These are phyloP conservation scores for Coemansia sp. DNA, from an alignment of 192 early-diverging fungal genomes.

Conservation along the genomic window DNA sequence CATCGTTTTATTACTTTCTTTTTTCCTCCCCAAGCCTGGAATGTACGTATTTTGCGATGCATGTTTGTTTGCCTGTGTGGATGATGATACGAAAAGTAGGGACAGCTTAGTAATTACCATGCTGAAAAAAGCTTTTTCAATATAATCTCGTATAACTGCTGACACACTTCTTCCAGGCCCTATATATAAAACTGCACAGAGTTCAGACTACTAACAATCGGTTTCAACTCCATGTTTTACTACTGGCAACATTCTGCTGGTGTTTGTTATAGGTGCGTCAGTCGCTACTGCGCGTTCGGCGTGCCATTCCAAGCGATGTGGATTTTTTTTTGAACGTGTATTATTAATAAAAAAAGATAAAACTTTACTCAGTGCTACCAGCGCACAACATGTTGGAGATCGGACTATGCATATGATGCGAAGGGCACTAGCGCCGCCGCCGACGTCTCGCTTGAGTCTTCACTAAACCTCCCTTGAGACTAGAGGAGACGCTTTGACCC, in stretches of 20 bases:
- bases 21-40: neutral
- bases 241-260: conserved; percentile 1
- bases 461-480: conserved; percentile 24
- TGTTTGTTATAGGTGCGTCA: neutral
- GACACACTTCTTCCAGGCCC: neutral
- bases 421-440: neutral
- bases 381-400: neutral
- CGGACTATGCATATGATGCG: neutral
- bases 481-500: conserved; percentile 36
- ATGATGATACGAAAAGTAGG: conserved; percentile 51
- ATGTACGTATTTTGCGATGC: conserved; percentile 13
- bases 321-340: neutral
- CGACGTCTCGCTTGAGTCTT: neutral
- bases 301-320: conserved; percentile 4
- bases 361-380: neutral
- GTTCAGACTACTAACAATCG: conserved; percentile 1
- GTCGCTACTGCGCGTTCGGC: conserved; percentile 10
- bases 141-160: conserved; percentile 28
- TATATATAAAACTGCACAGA: neutral
- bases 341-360: neutral
- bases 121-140: conserved; percentile 31
- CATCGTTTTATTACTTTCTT: neutral
- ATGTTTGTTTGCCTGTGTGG: conserved; percentile 9
- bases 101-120: conserved; percentile 31
- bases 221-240: neutral